Percentiles rank a stretch among this genome's conserved stretches.
Conservation (phyloP, 1,284 basidiomycete genomes). For the Leccinum subatratum region DNA sequence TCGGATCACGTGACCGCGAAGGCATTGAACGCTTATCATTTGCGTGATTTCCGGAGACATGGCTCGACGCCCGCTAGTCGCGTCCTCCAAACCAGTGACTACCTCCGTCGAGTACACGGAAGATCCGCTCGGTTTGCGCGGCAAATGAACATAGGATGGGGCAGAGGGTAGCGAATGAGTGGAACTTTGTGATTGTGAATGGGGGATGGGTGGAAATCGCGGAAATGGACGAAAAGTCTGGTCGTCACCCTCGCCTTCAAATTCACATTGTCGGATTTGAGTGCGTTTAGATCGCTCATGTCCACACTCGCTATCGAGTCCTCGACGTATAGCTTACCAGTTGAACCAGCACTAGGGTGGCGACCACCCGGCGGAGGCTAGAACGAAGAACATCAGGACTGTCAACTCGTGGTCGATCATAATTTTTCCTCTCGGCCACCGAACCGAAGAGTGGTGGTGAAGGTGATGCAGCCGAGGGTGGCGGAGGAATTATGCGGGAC, state of each 20-base stretch:
- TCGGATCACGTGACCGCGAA: slow-evolving; percentile 25
- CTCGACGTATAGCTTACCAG: slow-evolving; percentile 13
- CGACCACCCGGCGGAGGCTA: slow-evolving; percentile 14
- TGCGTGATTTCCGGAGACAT: slow-evolving; percentile 32
- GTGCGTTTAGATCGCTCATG: slow-evolving; percentile 31
- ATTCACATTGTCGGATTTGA: slow-evolving; percentile 29
- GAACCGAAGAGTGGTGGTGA: slow-evolving; percentile 14
- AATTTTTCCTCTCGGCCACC: slow-evolving; percentile 8
- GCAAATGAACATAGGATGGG: slow-evolving; percentile 22
- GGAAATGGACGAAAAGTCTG: slow-evolving; percentile 26
- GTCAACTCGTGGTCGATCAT: slow-evolving; percentile 15
- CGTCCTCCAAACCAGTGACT: slow-evolving; percentile 9
- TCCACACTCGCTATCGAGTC: slow-evolving; percentile 30
- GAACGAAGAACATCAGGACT: slow-evolving; percentile 22
- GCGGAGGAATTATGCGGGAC: neutral
- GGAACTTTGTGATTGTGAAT: slow-evolving; percentile 13
- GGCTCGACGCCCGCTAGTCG: slow-evolving; percentile 15
- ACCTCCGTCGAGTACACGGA: slow-evolving; percentile 14
- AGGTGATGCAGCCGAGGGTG: neutral
- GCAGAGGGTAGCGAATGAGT: slow-evolving; percentile 1
- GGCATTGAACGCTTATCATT: slow-evolving; percentile 28
- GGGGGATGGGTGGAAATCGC: slow-evolving; percentile 25
- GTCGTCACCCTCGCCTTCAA: slow-evolving; percentile 29
- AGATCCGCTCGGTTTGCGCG: slow-evolving; percentile 25
- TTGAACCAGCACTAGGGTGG: slow-evolving; percentile 1